These are phyloP conservation scores for Leccinum boreale DNA, from an alignment of 768 basidiomycete species.

Conservation along the genomic window DNA sequence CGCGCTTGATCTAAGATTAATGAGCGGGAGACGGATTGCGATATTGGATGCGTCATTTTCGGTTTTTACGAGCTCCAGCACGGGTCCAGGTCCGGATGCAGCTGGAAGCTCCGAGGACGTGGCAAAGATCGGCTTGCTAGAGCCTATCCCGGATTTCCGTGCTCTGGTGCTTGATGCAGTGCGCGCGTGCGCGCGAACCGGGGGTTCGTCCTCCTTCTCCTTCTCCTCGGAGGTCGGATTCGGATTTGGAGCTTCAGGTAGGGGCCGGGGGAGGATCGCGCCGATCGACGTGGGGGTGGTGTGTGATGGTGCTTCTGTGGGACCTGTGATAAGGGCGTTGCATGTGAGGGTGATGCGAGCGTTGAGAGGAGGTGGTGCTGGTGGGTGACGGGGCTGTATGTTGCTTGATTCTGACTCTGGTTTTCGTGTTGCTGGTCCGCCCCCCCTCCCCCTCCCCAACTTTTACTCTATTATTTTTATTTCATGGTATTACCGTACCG, in stretches of 20 bases:
- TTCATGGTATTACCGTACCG: neutral
- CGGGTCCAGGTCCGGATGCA: neutral
- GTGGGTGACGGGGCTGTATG: slow-evolving; percentile 1
- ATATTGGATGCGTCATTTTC: slow-evolving; percentile 75
- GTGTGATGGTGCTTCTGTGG: slow-evolving; percentile 49
- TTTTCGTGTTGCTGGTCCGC: neutral
- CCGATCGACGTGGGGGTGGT: slow-evolving; percentile 61
- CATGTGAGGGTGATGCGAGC: slow-evolving; percentile 44
- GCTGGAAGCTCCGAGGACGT: neutral
- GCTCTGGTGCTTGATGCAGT: slow-evolving; percentile 50
- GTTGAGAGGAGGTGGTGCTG: slow-evolving; percentile 12
- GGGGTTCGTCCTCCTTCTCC: neutral
- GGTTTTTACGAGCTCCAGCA: slow-evolving; percentile 34
- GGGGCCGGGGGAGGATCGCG: slow-evolving; percentile 38
- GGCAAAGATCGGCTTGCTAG: slow-evolving; percentile 37
- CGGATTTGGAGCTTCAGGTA: slow-evolving; percentile 4
- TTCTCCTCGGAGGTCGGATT: slow-evolving; percentile 1
- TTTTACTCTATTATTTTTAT: neutral
- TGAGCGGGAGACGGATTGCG: slow-evolving; percentile 60
- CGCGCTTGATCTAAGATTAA: slow-evolving; percentile 76
- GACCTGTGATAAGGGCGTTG: slow-evolving; percentile 46
- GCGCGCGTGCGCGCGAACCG: slow-evolving; percentile 26
- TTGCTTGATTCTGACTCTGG: neutral
- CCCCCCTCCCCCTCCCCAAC: neutral
- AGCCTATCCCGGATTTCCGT: slow-evolving; percentile 59